Evolutionary conservation across 148 eudicot species (phyloP), one percentile per base, ranked within the genome.

Genomic region (Arbutus unedo): DNA sequence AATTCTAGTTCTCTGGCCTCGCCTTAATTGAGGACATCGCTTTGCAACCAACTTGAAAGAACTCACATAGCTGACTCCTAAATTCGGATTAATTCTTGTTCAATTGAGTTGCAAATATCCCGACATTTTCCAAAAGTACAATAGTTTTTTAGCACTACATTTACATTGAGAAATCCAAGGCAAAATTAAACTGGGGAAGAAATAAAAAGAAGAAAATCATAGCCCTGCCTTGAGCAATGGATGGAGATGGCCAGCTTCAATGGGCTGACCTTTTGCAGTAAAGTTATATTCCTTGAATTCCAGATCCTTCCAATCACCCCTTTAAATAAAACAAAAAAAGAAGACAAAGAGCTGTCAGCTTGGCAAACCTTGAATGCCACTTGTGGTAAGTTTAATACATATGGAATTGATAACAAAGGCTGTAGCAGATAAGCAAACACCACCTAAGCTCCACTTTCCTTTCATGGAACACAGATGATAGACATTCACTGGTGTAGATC

Each of bases 281-380:
- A 94, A 93, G 90, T 96, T 96, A 85, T 96, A 96, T 76, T 94
- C 97, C 87, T 96, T 96, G 56, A 96, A 92, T 80, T 90, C 93
- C 84, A 94, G 75, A 31, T 91, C 91, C 85, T 90, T 91, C 99
- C 98, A 94, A 44, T 93, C 97, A 78, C 93, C 97, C 85, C 98
- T 93, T 62, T 51, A 25, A 81, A 80, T 8, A 75, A 84, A 81
- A 82, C 1, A 76, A 50, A 3, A 56, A 81, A 80, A 84, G 2
- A 66, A 57, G 8, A 62, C 21, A 66, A 11, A 67, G 11, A 83
- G 80, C 53, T 31, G 55, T 82, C 72, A 72, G 77, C 53, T 74
- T 68, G 76, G 80, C 71, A 57, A 21, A 23, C 76, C 45, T 2
- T 70, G n/a, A 57, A 48, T 72, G 11, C 31, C 82, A 47, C 11